A percentile compares a stretch with the other conserved stretches of the same genome.
Evolutionary conservation across 2,329 filamentous ascomycete species (phyloP).

Genomic region (Helminthosporium solani): DNA sequence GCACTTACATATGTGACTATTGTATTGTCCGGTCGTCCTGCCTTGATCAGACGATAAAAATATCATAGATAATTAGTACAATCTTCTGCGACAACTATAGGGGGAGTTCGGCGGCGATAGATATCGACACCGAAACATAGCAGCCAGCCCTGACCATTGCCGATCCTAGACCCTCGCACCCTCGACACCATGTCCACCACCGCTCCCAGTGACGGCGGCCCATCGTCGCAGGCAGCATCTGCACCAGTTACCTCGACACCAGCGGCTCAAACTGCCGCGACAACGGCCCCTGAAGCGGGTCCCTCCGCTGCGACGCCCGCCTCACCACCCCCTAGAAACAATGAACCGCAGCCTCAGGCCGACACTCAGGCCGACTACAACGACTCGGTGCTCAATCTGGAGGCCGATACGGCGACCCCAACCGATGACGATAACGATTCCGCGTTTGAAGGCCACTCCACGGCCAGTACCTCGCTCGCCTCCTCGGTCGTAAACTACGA

Average conservation of each 20-base stretch:
- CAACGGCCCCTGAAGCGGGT: not conserved
- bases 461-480: constrained; percentile 36
- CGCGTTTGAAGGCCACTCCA: constrained; percentile 30
- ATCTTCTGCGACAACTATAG: no score
- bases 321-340: no score
- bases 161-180: not conserved
- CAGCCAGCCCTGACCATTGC: not conserved
- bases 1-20: no score
- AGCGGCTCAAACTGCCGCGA: no score
- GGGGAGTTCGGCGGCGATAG: no score
- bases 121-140: no score
- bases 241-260: no score
- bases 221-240: constrained; percentile 1
- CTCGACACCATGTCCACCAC: constrained; percentile 7
- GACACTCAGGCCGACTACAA: constrained; percentile 14
- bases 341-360: not conserved
- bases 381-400: constrained; percentile 31
- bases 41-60: no score
- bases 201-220: constrained; percentile 10
- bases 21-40: no score
- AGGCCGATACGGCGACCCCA: constrained; percentile 23
- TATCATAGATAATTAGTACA: no score
- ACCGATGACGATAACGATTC: constrained; percentile 31
- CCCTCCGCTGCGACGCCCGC: constrained; percentile 1
- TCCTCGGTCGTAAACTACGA: constrained; percentile 42